These are phyloP conservation scores for Tubosaeta sp. DNA, from an alignment of 768 basidiomycete species.

Conservation along the genomic window DNA sequence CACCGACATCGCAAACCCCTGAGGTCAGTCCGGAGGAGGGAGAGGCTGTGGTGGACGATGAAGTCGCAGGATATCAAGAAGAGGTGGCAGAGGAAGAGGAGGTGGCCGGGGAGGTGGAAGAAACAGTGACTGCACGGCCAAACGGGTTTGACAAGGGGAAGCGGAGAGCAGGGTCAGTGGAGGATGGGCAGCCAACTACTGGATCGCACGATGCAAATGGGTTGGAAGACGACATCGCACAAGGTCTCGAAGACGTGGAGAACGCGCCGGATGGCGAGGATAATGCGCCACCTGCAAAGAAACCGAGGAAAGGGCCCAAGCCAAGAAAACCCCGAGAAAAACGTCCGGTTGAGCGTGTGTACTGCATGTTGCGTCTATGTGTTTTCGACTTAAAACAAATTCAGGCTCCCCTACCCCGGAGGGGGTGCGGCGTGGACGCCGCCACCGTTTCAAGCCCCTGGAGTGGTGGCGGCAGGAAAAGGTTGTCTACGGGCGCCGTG, in stretches of 20 bases:
- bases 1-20: constrained; percentile 41
- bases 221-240: constrained; percentile 41
- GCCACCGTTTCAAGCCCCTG: constrained; percentile 68
- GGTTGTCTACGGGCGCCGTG: constrained; percentile 71
- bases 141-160: constrained; percentile 38
- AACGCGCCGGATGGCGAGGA: constrained; percentile 51
- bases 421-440: constrained; percentile 66
- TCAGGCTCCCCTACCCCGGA: constrained; percentile 28
- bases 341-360: constrained; percentile 26
- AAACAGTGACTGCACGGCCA: constrained; percentile 22
- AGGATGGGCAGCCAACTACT: constrained; percentile 5
- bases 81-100: constrained; percentile 25
- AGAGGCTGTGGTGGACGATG: constrained; percentile 3
- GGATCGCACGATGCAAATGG: constrained; percentile 22
- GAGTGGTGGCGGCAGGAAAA: constrained; percentile 94
- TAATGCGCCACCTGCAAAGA: constrained; percentile 26
- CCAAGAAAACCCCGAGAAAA: constrained; percentile 26
- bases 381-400: constrained; percentile 7
- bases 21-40: constrained; percentile 46
- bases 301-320: constrained; percentile 24
- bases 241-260: constrained; percentile 41
- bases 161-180: constrained; percentile 29
- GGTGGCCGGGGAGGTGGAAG: constrained; percentile 28
- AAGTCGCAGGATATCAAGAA: constrained; percentile 11
- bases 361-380: not conserved